Evolutionary conservation across 2,329 filamentous ascomycete genomes (phyloP), one percentile per base, ranked within the genome.

Genomic region (Periconia macrospinosa): DNA sequence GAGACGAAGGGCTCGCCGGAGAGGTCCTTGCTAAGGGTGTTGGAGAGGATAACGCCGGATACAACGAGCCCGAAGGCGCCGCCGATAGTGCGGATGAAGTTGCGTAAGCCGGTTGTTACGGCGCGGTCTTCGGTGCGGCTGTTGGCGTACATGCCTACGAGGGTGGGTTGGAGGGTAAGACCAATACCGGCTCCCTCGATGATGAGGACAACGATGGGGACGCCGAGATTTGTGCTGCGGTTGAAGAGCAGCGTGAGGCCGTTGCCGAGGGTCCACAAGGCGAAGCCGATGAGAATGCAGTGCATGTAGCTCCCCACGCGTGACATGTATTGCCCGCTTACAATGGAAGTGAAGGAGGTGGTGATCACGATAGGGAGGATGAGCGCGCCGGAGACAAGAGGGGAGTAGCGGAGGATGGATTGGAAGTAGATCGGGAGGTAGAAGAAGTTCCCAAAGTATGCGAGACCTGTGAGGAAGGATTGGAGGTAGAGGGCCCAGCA

Each of bases 361-460:
- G 54, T 33, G 30, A 59, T 15, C 15, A 58, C 58, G 40, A 61
- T 42, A 1, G 57, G 35, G 1, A 61, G 49, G 2, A 61, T 45
- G 1, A 61, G 41, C 1, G 59, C 59, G 7, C 59, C 59, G 15
- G 57, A 56, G 5, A 53, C 20, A 1, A 59, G 35, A 2, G 58
- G 47, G 13, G 53, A 54, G 30, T 43, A 42, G 3, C 50, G 52
- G 13, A 52, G 75, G 5, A 79, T 82, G 51, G 85, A 86, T 58
- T 86, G 83, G 37, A 83, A 81, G 65, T 85, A 87, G 0, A 86
- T 72, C 0, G 84, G 84, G 9, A 87, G 65, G 59, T 83, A 87
- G 68, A 86, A 87, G 2, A 86, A 70, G 51, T 80, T 80, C 2
- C 79, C 75, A 58, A 85, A 84, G 59, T 85, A 86, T 1, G 80